Conservation (phyloP, 2,329 filamentous ascomycete genomes). For the Pseudocercospora eumusae region DNA sequence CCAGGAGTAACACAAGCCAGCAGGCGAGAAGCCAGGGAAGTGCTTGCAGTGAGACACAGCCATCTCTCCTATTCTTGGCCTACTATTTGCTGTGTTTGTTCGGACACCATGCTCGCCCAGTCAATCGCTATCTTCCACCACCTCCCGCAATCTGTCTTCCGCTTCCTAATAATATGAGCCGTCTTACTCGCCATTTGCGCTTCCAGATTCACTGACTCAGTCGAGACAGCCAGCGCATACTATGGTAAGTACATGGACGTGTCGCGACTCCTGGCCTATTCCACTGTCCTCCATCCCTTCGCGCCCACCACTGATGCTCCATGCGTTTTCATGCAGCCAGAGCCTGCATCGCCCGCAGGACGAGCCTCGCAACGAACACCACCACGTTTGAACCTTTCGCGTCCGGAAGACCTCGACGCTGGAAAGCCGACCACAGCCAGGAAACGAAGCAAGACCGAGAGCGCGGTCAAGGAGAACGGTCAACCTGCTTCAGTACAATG, state of each 20-base stretch:
- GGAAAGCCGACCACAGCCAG: conserved; percentile 24
- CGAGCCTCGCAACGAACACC: conserved; percentile 27
- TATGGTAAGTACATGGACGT: conserved; percentile 34
- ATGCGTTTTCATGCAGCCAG: conserved; percentile 27
- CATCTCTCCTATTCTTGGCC: conserved; percentile 24
- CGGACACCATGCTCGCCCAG: conserved; percentile 20
- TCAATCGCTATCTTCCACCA: conserved; percentile 27
- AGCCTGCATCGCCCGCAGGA: conserved; percentile 21
- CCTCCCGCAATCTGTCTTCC: conserved; percentile 23
- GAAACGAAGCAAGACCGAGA: conserved; percentile 29
- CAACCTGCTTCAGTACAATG: conserved; percentile 31
- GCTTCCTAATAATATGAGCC: conserved; percentile 27
- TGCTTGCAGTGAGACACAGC: conserved; percentile 28
- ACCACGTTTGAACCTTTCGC: conserved; percentile 31
- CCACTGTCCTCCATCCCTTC: conserved; percentile 21
- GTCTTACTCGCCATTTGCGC: conserved; percentile 23
- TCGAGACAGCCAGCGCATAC: conserved; percentile 21
- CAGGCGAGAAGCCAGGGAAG: background rate
- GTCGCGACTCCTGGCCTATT: conserved; percentile 14
- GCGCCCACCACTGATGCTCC: conserved; percentile 26
- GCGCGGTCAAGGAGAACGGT: conserved; percentile 25
- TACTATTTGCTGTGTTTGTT: conserved; percentile 22
- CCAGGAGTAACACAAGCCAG: conserved; percentile 26
- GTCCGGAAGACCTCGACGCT: conserved; percentile 26
- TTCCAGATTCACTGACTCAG: conserved; percentile 29